Base-by-base conservation (phyloP, 192 early-diverging fungal genomes). In the Globomyces pollinis-pini region DNA sequence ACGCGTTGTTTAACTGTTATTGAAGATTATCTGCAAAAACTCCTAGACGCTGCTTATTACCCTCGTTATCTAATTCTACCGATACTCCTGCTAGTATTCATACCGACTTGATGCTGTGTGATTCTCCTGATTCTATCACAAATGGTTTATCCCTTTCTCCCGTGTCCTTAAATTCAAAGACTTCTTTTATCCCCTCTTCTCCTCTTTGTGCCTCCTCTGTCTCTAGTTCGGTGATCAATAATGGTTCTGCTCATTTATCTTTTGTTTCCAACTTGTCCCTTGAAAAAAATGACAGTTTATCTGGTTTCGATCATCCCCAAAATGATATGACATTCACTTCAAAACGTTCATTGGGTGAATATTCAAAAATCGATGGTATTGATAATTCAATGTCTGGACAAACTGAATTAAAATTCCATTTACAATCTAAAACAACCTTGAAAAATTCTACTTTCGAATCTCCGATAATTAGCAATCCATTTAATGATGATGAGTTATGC, bases 31-130 rank as follows among this genome's bases (percentile, higher is more conserved):
- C n/a, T n/a, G n/a, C 53, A 3, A 55, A 18, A 28, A 55, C 53
- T 24, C 53, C 53, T 55, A 24, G 53, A 20, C 21, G 53, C 21
- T 55, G 35, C 13, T 41, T 55, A 38, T 41, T 55, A 23, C 20
- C 21, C 23, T 23, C 24, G 23, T 31, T 55, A 33, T 36, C 53
- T 23, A 41, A 35, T 18, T 38, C 53, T 55, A 28, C 29, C 7
- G 35, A 55, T 16, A 34, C 35, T 55, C 53, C 53, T 47, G n/a
- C n/a, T n/a, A n/a, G n/a, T n/a, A n/a, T n/a, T n/a, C n/a, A n/a
- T n/a, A n/a, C n/a, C n/a, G n/a, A n/a, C n/a, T n/a, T n/a, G n/a
- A n/a, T n/a, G n/a, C n/a, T n/a, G n/a, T n/a, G n/a, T n/a, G n/a
- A n/a, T n/a, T 47, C 44, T 20, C 23, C 23, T 26, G 44, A 28